Base-by-base conservation (phyloP, 257 asterid genomes). In the Primulina huaijiensis region DNA sequence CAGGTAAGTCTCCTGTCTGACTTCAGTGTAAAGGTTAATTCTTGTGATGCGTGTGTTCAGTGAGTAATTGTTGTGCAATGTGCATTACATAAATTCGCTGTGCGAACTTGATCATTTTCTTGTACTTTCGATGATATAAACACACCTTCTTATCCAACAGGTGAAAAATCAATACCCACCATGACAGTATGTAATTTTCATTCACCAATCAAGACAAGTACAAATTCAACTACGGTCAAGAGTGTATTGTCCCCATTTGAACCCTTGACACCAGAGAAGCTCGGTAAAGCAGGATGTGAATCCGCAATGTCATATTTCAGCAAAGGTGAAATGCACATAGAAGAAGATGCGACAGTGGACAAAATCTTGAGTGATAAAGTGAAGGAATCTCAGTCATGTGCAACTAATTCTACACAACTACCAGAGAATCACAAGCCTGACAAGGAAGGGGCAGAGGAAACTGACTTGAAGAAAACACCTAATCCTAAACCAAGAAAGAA, bases 361-460 rank as follows among this genome's bases (percentile, higher is more conserved):
- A 68, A 64, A 52, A 62, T 60, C 43, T 9, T 55, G 67, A 52
- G 57, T 64, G 67, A 75, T 70, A 81, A 81, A 68, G 74, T 59
- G 34, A 74, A 72, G 67, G 81, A 73, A 68, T 69, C 83, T 57
- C 79, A 58, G 73, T 55, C 79, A 59, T 62, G 71, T 61, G 67
- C 79, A 58, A 80, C 80, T 56, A 73, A 56, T 16, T 76, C 88
- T 64, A 63, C 76, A 62, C 72, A 74, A 61, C 63, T 80, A 73
- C 78, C 55, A 84, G 97, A 84, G 89, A 84, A 80, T 82, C 85
- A 82, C 85, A 77, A 85, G 89, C 92, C 90, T 77, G 96, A 80
- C 86, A 89, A 81, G 79, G 92, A 82, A 74, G 88, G 78, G 72
- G 74, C 68, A 10, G 88, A 75, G 68, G 91, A 64, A 66, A 71